Evolutionary conservation across 2,329 filamentous ascomycete genomes (phyloP).

Genomic region (Cercospora canescens): DNA sequence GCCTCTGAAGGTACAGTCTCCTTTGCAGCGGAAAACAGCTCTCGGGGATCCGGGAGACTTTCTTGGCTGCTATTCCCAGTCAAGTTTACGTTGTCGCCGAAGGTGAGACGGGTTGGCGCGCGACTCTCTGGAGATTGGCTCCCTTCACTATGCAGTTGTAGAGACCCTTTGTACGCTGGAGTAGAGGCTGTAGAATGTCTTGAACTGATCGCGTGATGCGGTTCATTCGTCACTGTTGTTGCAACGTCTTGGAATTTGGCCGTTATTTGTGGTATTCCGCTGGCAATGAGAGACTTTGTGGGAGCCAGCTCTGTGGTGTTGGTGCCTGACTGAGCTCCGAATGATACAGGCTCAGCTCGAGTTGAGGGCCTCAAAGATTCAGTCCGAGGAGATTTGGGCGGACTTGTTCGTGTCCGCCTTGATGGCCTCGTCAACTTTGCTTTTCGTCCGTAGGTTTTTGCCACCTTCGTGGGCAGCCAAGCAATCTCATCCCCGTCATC

Average conservation of each 20-base stretch:
- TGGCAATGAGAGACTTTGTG: background rate
- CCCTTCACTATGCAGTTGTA: background rate
- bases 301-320: background rate
- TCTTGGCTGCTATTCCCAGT: conserved; percentile 10
- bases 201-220: background rate
- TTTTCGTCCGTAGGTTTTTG: conserved; percentile 25
- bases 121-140: background rate
- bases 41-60: conserved; percentile 9
- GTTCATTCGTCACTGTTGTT: background rate
- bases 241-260: background rate
- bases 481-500: conserved; percentile 14
- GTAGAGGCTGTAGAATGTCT: background rate
- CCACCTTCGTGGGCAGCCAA: conserved; percentile 26
- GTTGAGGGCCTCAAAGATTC: background rate
- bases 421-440: conserved; percentile 10
- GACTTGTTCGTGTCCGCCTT: background rate
- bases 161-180: background rate
- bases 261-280: background rate
- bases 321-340: background rate
- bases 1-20: background rate
- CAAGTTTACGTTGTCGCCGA: background rate
- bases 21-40: conserved; percentile 3
- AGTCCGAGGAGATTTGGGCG: background rate
- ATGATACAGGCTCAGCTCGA: background rate
- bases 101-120: background rate